A percentile compares a stretch with the other conserved stretches of the same genome.
Evolutionary conservation across 2,329 filamentous ascomycete species (phyloP).

Genomic region (Cadophora malorum): DNA sequence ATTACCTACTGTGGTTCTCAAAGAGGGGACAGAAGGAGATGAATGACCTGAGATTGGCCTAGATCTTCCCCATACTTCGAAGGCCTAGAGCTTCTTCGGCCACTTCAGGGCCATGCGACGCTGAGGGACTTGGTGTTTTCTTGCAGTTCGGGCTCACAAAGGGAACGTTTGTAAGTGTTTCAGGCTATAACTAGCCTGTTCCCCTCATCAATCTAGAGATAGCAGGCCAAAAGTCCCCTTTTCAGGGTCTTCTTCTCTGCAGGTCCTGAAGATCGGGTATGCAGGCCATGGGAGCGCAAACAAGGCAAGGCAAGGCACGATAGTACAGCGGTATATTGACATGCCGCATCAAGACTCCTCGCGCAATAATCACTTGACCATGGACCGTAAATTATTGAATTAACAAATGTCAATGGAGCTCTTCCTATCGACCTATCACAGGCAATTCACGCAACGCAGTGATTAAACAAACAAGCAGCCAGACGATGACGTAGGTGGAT

Average conservation of each 20-base stretch:
- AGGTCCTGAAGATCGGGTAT: conserved; percentile 15
- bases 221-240: not conserved
- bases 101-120: not conserved
- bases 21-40: not conserved
- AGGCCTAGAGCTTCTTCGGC: conserved; percentile 12
- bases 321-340: not conserved
- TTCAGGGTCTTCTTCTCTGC: conserved; percentile 16
- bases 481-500: conserved; percentile 21
- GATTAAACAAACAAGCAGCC: conserved; percentile 1
- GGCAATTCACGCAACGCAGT: not conserved
- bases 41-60: not conserved
- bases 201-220: conserved; percentile 1
- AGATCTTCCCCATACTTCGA: conserved; percentile 16
- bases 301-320: not conserved
- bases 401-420: not conserved
- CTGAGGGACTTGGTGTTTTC: not conserved
- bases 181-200: conserved; percentile 14
- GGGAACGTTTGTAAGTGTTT: not conserved
- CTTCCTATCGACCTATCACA: not conserved
- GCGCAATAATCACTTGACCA: not conserved
- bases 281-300: conserved; percentile 9
- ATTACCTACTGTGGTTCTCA: not conserved
- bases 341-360: not conserved
- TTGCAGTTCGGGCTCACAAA: not conserved
- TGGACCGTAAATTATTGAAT: not conserved